Percentiles rank a stretch among this genome's conserved stretches.
Evolutionary conservation across 306 rosid genomes (phyloP).

Genomic region (Medicago ruthenica): DNA sequence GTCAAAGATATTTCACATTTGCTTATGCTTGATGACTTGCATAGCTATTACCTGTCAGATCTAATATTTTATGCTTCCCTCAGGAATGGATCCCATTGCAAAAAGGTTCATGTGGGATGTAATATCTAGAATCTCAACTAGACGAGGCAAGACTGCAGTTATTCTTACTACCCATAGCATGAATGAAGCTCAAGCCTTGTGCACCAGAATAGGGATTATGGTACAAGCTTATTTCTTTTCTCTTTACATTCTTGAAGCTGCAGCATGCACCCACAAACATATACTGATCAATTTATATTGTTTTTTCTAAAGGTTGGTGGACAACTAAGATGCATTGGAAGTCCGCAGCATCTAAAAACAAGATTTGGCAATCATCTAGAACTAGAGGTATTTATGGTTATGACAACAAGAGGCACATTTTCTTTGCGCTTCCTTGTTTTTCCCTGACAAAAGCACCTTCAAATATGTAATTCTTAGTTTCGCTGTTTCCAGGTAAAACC

Average conservation of each 20-base stretch:
- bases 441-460: slow-evolving; percentile 35
- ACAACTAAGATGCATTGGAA: slow-evolving; percentile 81
- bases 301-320: slow-evolving; percentile 84
- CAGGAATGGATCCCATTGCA: slow-evolving; percentile 98
- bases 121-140: slow-evolving; percentile 88
- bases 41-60: slow-evolving; percentile 10
- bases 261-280: slow-evolving; percentile 11
- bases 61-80: slow-evolving; percentile 36
- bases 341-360: slow-evolving; percentile 94
- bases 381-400: slow-evolving; percentile 70
- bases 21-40: slow-evolving; percentile 38
- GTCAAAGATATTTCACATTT: slow-evolving; percentile 34
- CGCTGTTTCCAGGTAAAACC: slow-evolving; percentile 75
- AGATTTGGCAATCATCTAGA: slow-evolving; percentile 93
- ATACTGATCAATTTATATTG: slow-evolving; percentile 32
- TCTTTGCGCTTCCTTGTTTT: slow-evolving; percentile 30
- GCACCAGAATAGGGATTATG: slow-evolving; percentile 96
- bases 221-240: slow-evolving; percentile 50
- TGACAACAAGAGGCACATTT: slow-evolving; percentile 31
- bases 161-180: slow-evolving; percentile 95
- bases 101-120: slow-evolving; percentile 99
- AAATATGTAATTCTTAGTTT: slow-evolving; percentile 38
- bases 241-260: slow-evolving; percentile 41
- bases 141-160: slow-evolving; percentile 95
- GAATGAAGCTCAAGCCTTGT: slow-evolving; percentile 99